phyloP scores from a whole-genome alignment of 1,284 basidiomycete species.

The Rhodotorula sp. region DNA sequence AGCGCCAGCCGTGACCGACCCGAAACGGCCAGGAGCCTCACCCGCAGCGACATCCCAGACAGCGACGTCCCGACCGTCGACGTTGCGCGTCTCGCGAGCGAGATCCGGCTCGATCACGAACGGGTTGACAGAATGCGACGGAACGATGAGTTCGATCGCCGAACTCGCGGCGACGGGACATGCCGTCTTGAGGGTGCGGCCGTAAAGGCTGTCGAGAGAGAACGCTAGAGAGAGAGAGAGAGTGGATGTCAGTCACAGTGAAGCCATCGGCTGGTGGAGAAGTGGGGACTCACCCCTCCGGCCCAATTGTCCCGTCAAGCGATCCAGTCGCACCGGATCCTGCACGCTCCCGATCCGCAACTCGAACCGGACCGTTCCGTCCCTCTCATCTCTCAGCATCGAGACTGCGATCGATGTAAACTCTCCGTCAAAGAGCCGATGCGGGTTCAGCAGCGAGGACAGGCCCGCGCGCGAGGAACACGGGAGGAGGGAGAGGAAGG shows the following conservation, averaged over 20 bases:
- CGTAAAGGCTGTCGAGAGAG: slow-evolving; percentile 72
- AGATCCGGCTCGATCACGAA: slow-evolving; percentile 30
- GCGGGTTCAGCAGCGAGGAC: slow-evolving; percentile 79
- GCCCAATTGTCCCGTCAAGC: slow-evolving; percentile 48
- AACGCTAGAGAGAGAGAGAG: slow-evolving; percentile 60
- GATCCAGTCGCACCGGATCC: slow-evolving; percentile 65
- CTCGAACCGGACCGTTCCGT: slow-evolving; percentile 61
- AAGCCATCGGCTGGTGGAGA: neutral
- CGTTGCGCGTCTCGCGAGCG: neutral
- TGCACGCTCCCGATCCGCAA: slow-evolving; percentile 79
- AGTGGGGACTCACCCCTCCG: slow-evolving; percentile 57
- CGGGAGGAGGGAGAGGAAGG: slow-evolving; percentile 89
- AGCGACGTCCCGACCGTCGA: slow-evolving; percentile 8
- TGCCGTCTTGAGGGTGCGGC: slow-evolving; percentile 58
- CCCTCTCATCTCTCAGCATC: slow-evolving; percentile 35
- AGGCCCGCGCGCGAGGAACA: slow-evolving; percentile 89
- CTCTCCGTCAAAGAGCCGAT: slow-evolving; percentile 77
- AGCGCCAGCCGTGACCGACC: neutral
- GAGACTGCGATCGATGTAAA: slow-evolving; percentile 84
- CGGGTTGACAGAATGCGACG: slow-evolving; percentile 25
- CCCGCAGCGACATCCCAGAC: slow-evolving; percentile 28
- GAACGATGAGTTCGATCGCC: slow-evolving; percentile 45
- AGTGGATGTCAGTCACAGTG: no score
- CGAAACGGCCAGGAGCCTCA: neutral
- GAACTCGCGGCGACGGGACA: slow-evolving; percentile 60